Evolutionary conservation across 306 rosid genomes (phyloP), one percentile per base, ranked within the genome.

Genomic region (Styphnolobium japonicum): DNA sequence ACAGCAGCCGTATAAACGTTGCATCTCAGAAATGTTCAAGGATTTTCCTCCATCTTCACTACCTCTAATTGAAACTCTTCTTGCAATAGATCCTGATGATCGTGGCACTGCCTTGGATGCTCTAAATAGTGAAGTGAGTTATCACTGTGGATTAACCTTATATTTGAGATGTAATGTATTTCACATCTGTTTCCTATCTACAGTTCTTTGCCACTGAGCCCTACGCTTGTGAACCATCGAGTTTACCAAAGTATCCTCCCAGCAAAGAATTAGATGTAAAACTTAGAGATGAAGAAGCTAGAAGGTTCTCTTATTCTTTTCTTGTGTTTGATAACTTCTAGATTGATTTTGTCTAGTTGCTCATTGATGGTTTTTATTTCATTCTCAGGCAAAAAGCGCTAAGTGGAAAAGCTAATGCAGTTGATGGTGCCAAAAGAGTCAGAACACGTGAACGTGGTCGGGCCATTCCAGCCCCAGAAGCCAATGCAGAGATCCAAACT

Each of bases 261-360:
- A 91, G 97, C 92, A 94, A 94, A 84, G 98, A 94, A 87, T 71
- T 91, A 87, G 98, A 94, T 65, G 93, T 92, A 61, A 94, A 94
- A 77, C 83, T 92, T 80, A 92, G 98, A 84, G 97, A 92, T 77
- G 98, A 93, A 86, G 97, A 92, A 86, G 97, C 98, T 45, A 91
- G 96, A 86, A 93, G 99, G 99, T 95, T 68, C 46, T 58, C 58
- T 56, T 48, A 51, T 55, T 43, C n/a, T 79, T 66, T 78, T 64
- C 51, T 82, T 31, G 3, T 79, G 29, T 45, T 80, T 83, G 66
- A 67, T 23, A 61, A 39, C 71, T 73, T 80, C 37, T 77, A 51
- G 46, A 67, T 55, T 73, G 51, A 18, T 78, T 11, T 72, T 74
- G 74, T 62, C 67, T 23, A 61, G 75, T 43, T 77, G 58, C 71